Evolutionary conservation across 495 filamentous ascomycete species (phyloP).

Genomic region (Aspergillus leporis): DNA sequence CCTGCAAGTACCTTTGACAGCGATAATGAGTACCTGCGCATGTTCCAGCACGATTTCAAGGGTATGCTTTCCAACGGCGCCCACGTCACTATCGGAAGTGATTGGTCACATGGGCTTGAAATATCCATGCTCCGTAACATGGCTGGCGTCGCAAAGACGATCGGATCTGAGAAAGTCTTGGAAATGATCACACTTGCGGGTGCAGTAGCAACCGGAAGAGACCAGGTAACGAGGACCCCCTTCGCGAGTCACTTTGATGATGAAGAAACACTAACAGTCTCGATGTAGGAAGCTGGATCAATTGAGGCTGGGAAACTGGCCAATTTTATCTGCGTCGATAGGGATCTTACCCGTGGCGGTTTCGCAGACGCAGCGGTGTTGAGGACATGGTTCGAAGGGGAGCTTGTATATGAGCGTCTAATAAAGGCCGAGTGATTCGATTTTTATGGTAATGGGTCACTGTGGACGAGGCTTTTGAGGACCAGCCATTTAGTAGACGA

Average conservation of each 20-base stretch:
- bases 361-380: background rate
- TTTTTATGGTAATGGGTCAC: no score
- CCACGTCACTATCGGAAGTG: background rate
- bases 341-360: background rate
- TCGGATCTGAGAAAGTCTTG: background rate
- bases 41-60: background rate
- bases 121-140: no score
- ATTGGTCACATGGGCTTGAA: background rate
- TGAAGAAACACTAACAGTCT: no score
- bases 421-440: no score
- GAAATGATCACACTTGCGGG: background rate
- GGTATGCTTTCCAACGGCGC: background rate
- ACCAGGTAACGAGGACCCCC: background rate
- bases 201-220: background rate
- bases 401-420: background rate
- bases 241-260: no score
- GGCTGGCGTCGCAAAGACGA: background rate
- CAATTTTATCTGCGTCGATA: background rate
- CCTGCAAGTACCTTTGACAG: background rate
- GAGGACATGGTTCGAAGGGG: slow-evolving; percentile 6
- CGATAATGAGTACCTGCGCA: background rate
- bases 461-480: no score
- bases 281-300: no score
- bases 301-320: slow-evolving; percentile 5
- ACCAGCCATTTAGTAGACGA: no score